Base-by-base conservation (phyloP, 164 flowering plant genomes). In the Dillenia suffruticosa region DNA sequence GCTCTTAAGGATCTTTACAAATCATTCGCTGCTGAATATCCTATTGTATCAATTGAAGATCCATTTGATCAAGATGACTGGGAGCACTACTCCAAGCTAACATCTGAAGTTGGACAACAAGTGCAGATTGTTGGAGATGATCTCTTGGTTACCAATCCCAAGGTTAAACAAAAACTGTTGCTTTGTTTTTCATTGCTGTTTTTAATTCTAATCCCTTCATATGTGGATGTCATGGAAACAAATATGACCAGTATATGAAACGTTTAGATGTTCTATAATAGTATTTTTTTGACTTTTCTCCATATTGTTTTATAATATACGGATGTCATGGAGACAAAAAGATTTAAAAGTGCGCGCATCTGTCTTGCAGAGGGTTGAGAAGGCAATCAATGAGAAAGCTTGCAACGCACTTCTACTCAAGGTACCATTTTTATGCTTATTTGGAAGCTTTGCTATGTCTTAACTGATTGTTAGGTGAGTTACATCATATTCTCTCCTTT, bases 1-100 rank as follows among this genome's bases (percentile, higher is more conserved):
- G 76, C 83, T 50, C 79, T 90, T 24, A 88, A 88, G 51, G 86
- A 90, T 61, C 56, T 90, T 1, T 90, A 90, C 82, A 90, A 90
- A 76, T 83, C 95, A 56, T 90, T 90, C 65, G 85, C 68, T 11
- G 8, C 78, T n/a, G 91, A 85, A 64, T 90, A 88, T 74, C 97
- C 97, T 12, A 90, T 90, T 72, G 89, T 85, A 9, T 88, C 97
- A 16, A 88, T 90, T 63, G 97, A 90, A 70, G 97, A 90, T 63
- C 97, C 97, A 51, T 90, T 90, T 68, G 97, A 90, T 76, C 97
- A 90, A 63, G 97, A 90, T 75, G 97, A 90, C 82, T 90, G 97
- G 97, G 89, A 79, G 64, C 85, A 82, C 79, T 90, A 90, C 44
- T 51, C 79, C 26, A 88, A 81, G 67, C 2, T 90, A 15, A 90